phyloP scores from a whole-genome alignment of 768 basidiomycete genomes.

The Collybia nuda region DNA sequence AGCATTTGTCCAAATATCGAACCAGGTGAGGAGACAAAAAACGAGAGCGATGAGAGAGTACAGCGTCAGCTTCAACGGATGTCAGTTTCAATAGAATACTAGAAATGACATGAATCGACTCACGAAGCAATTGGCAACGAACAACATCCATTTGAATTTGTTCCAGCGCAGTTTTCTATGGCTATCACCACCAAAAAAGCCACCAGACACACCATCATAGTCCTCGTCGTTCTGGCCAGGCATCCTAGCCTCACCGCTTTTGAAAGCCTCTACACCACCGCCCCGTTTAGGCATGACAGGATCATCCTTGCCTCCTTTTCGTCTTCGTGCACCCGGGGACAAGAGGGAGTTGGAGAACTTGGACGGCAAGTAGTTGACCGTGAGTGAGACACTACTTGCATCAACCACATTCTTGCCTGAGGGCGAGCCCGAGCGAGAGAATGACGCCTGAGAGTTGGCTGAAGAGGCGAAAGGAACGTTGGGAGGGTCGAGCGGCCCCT shows the following conservation, averaged over 20 bases:
- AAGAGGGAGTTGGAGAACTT: slow-evolving; percentile 60
- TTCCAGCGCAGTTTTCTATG: slow-evolving; percentile 66
- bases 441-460: slow-evolving; percentile 5
- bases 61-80: slow-evolving; percentile 36
- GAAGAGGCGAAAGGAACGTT: slow-evolving; percentile 15
- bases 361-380: slow-evolving; percentile 69
- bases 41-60: slow-evolving; percentile 66
- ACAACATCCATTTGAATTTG: slow-evolving; percentile 77
- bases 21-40: slow-evolving; percentile 72
- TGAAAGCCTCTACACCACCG: slow-evolving; percentile 71
- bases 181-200: slow-evolving; percentile 40
- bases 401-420: slow-evolving; percentile 1
- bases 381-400: slow-evolving; percentile 35
- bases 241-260: slow-evolving; percentile 52
- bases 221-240: slow-evolving; percentile 50
- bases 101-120: slow-evolving; percentile 7
- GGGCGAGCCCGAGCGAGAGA: slow-evolving; percentile 9
- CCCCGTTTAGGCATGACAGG: slow-evolving; percentile 54
- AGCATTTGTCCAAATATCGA: slow-evolving; percentile 67
- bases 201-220: slow-evolving; percentile 44
- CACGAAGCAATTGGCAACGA: slow-evolving; percentile 55
- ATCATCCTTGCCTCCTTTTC: slow-evolving; percentile 29
- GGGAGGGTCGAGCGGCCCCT: slow-evolving; percentile 16
- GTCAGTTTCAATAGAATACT: not conserved
- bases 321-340: slow-evolving; percentile 37